Base-by-base conservation (phyloP, 208 protist genomes). In the Phytomonas francai region DNA sequence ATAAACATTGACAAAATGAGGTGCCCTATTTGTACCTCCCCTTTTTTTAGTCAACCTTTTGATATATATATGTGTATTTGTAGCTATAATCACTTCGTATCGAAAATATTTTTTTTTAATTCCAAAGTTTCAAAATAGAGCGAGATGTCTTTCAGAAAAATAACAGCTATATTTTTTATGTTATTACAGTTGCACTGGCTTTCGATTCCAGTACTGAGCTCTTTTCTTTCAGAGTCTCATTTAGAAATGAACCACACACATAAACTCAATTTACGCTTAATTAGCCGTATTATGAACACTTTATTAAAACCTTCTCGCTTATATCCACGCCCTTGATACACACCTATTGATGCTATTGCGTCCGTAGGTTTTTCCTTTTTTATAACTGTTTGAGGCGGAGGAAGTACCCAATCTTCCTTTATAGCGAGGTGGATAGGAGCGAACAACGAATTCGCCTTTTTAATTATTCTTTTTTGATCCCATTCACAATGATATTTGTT, bases 121-220 rank as follows among this genome's bases (percentile, higher is more conserved):
- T 59, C 3, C 56, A 39, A 49, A 3, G 2, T 19, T 51, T 63
- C 25, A 3, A 39, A 63, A 45, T 63, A 39, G 32, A 32, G 19
- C 11, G 19, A 19, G 32, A 63, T 25, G 6, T 57, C 67, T 70
- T 9, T 67, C 16, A 60, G 6, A 6, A 29, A 42, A 67, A 67
- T 31, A 33, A 45, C 36, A 59, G 16, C 19, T 25, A 54, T 54
- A 54, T 19, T 1, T 54, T 54, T 54, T 22, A 25, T 54, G 1
- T 3, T 54, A 0, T 25, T n/a, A n/a, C 19, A 54, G 8, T 25
- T 54, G 45, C 19, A 25, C 22, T 7, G 3, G 2, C 25, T 25
- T 54, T 54, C 6, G 19, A 25, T 25, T 9, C 16, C 22, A 22
- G 11, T 7, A 54, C 19, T 22, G 19, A 54, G 8, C 4, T 54